These are phyloP conservation scores for Suillus placidus DNA, from an alignment of 768 basidiomycete species.

Conservation along the genomic window DNA sequence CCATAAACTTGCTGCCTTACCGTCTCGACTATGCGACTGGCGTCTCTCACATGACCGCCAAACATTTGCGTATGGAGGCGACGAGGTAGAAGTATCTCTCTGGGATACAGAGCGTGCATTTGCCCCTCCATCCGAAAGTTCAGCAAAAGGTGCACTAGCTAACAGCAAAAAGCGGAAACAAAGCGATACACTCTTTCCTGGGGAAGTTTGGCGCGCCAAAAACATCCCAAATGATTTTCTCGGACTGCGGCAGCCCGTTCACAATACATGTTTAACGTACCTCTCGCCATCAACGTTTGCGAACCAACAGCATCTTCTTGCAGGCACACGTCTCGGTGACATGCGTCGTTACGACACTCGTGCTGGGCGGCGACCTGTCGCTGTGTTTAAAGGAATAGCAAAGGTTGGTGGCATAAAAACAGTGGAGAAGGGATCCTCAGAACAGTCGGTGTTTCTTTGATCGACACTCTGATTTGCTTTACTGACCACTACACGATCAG, in stretches of 20 bases:
- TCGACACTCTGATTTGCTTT: constrained; percentile 1
- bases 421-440: constrained; percentile 59
- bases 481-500: constrained; percentile 37
- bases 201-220: constrained; percentile 83
- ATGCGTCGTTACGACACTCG: constrained; percentile 80
- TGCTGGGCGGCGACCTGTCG: constrained; percentile 65
- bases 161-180: constrained; percentile 53
- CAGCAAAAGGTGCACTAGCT: constrained; percentile 18
- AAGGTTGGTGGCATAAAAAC: constrained; percentile 63
- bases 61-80: constrained; percentile 80
- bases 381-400: constrained; percentile 62
- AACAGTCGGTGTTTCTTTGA: constrained; percentile 54
- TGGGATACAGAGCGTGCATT: constrained; percentile 74
- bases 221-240: constrained; percentile 83
- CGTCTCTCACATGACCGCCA: constrained; percentile 51
- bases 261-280: constrained; percentile 70
- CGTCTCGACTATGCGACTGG: constrained; percentile 73
- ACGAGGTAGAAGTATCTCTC: constrained; percentile 82
- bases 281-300: constrained; percentile 43
- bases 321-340: constrained; percentile 77
- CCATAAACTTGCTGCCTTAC: constrained; percentile 49
- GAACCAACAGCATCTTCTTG: constrained; percentile 52
- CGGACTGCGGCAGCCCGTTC: constrained; percentile 75
- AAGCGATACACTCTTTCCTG: constrained; percentile 58
- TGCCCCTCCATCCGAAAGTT: constrained; percentile 24